Base-by-base conservation (phyloP, 805 yeast genomes). In the Yarrowia sp. region DNA sequence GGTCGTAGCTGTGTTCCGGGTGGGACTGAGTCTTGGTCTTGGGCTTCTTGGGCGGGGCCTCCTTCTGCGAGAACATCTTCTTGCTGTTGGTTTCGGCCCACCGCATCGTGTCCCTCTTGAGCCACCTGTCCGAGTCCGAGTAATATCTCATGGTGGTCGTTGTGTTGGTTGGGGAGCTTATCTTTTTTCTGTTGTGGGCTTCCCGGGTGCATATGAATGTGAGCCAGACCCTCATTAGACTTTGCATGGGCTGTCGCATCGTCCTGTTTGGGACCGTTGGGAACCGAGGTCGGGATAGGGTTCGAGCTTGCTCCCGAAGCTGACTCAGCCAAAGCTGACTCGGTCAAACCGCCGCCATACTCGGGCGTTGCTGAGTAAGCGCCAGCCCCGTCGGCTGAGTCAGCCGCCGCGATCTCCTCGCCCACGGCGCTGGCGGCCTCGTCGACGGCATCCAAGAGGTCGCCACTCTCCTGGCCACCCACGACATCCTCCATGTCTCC, bases 161-260 rank as follows among this genome's bases (percentile, higher is more conserved):
- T 7, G 30, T 34, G 58, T 52, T 52, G 58, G 34, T 13, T 30
- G 47, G n/a, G 47, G 47, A 40, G 63, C 47, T 39, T 42, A 40
- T 55, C 63, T 30, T 55, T 40, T 55, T 39, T 24, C 14, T 40
- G 63, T 55, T 39, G 63, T 55, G 63, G 44, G 42, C 34, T 38
- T 36, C 44, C 60, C 44, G 12, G 34, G 14, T 53, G 60, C 44
- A 53, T 53, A 53, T 53, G 63, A 40, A 55, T 40, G 17, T 55
- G 36, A 17, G 14, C 39, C 44, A 13, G 20, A 42, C 30, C 30
- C 30, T 24, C 30, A 30, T 24, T 55, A 55, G 63, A 33, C 63
- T 55, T 55, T 55, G 46, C 63, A 55, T 55, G 63, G 63, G 63
- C 47, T 42, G 63, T 24, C n/a, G 63, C 63, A 38, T 53, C 33